Percentiles rank a stretch among this genome's conserved stretches.
Evolutionary conservation across 768 basidiomycete genomes (phyloP).

Genomic region (Leccinum imitatum): DNA sequence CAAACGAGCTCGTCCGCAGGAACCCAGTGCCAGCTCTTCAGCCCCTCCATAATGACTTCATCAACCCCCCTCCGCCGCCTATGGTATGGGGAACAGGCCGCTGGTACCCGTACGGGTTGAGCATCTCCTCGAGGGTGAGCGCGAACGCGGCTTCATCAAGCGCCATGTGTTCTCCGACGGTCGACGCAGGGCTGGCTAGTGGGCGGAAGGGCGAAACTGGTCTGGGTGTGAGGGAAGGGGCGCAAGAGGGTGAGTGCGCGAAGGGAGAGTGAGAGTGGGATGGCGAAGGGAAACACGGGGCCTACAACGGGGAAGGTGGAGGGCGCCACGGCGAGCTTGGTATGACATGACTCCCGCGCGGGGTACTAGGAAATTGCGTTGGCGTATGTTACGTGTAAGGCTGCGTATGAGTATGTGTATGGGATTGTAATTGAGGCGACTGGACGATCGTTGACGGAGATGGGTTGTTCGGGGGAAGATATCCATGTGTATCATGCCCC

Average conservation of each 20-base stretch:
- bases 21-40: constrained; percentile 25
- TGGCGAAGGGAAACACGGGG: background rate
- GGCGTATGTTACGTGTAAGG: background rate
- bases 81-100: background rate
- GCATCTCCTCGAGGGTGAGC: background rate
- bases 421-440: background rate
- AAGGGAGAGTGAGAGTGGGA: background rate
- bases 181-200: constrained; percentile 23
- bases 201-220: constrained; percentile 17
- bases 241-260: background rate
- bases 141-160: constrained; percentile 20
- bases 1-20: constrained; percentile 2
- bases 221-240: background rate
- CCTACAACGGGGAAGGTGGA: background rate
- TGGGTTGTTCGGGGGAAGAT: constrained; percentile 16
- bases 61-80: constrained; percentile 15
- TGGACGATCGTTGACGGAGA: constrained; percentile 7
- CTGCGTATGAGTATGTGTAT: background rate
- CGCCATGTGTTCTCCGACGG: constrained; percentile 32
- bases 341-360: background rate
- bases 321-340: background rate
- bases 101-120: constrained; percentile 7
- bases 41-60: constrained; percentile 34
- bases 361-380: background rate
- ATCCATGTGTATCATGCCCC: constrained; percentile 16